Base-by-base conservation (phyloP, 768 basidiomycete genomes). In the Tulasnella sp. region DNA sequence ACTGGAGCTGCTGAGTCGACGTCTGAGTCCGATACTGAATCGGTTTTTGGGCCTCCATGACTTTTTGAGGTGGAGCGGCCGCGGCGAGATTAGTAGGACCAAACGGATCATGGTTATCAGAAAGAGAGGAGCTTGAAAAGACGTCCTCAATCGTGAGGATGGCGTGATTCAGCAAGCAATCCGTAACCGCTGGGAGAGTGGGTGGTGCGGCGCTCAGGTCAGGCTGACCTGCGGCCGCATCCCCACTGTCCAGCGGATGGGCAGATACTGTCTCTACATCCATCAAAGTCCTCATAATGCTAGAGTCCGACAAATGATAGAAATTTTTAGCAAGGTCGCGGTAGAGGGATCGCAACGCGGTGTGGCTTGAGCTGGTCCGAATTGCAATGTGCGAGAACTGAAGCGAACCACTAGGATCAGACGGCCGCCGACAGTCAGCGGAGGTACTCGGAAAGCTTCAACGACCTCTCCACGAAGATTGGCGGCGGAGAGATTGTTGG, bases 21-120 rank as follows among this genome's bases (percentile, higher is more conserved):
- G 34, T 77, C 79, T 79, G 42, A 69, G 15, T 71, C 5, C 80
- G 82, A 72, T 78, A 88, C 87, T 54, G 82, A 38, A 80, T 81
- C 0, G 83, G 80, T 0, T 81, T 80, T 25, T 81, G 78, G 52
- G 85, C 84, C 67, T 88, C 86, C 54, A 86, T 74, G 72, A 84
- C 86, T 76, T 89, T 88, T 75, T 85, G 88, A 42, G 85, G 85
- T 11, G 89, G 78, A 19, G 80, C 79, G 72, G 86, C 84, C 0
- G 82, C 67, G 5, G 34, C 79, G 38, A 76, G 83, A n/a, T 86
- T 86, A 76, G 87, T 85, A 0, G 82, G 79, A 39, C 82, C 83
- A 45, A 85, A 85, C 75, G 85, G 86, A 0, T 84, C 81, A 38
- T 86, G 83, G 36, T 87, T 84, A 39, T 82, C 81, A 0, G 82